Base-by-base conservation (phyloP, 805 yeast species). In the Candida nanaspora region DNA sequence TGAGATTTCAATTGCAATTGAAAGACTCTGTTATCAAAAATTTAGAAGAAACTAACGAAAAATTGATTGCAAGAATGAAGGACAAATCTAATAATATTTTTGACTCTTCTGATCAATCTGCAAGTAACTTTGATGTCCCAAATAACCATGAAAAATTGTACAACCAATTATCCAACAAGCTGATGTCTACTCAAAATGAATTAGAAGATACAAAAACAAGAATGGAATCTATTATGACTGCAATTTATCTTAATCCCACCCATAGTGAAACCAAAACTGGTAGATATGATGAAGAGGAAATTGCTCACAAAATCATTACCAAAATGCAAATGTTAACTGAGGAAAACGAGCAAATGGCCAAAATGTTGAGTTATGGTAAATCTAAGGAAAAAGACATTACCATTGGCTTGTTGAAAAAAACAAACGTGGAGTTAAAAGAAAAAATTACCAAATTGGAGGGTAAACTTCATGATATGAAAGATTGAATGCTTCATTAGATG, bases 351-450 rank as follows among this genome's bases (percentile, higher is more conserved):
- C 78, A 72, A 46, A 68, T 86, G 62, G 70, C 80, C 45, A 76
- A 76, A 50, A 77, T 84, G 80, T 58, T 85, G 10, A 78, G 88
- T 47, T 80, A 71, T 58, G 86, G 95, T n/a, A 79, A 80, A 55
- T 71, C 84, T 33, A 82, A 81, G 52, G 86, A 85, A 51, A 65
- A 78, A 45, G 75, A 80, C 43, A 74, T 85, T 33, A 86, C 82
- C 57, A 56, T 83, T 33, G 86, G 83, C 16, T 55, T 85, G 37
- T 59, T 82, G 37, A 72, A 72, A 43, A 58, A 61, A 33, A 77
- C 78, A 48, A 71, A 73, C 49, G 61, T 58, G 30, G 76, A 74
- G 41, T 57, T 78, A 37, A 66, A 66, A 43, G 62, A 50, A 29
- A 57, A 64, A 52, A 49, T 62, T 3, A 33, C 49, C 14, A 57